These are phyloP conservation scores for Verticillium isaacii DNA, from an alignment of 2,329 filamentous ascomycete genomes.

Conservation along the genomic window DNA sequence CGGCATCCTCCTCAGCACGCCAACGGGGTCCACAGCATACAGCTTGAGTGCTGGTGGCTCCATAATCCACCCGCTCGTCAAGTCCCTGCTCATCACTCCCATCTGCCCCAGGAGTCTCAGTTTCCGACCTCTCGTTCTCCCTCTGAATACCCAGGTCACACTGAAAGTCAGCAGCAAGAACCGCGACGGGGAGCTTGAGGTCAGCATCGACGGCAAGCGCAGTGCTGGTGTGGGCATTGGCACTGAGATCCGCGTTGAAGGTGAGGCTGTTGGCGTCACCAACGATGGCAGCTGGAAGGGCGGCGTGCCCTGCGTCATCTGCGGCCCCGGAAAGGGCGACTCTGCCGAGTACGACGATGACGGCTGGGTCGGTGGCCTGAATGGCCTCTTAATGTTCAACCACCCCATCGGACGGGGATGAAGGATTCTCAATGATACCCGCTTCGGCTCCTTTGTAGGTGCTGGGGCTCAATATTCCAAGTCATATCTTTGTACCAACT, in stretches of 20 bases:
- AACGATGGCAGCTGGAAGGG: constrained; percentile 53
- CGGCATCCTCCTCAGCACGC: constrained; percentile 89
- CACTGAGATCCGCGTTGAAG: constrained; percentile 83
- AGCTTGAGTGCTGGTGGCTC: constrained; percentile 87
- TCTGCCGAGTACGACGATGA: constrained; percentile 63
- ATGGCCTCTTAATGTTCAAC: constrained; percentile 93
- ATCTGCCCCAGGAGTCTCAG: constrained; percentile 90
- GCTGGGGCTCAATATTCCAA: constrained; percentile 3
- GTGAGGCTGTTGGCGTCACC: constrained; percentile 66
- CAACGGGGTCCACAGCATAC: constrained; percentile 93
- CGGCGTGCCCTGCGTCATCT: constrained; percentile 88
- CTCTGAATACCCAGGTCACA: constrained; percentile 78
- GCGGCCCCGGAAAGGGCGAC: constrained; percentile 44
- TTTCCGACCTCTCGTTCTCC: constrained; percentile 86
- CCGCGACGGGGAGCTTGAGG: constrained; percentile 68
- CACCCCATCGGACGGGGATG: constrained; percentile 71
- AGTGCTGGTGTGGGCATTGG: constrained; percentile 65
- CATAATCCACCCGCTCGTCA: constrained; percentile 91
- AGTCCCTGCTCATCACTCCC: constrained; percentile 82
- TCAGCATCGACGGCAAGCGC: constrained; percentile 73
- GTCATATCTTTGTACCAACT: neutral
- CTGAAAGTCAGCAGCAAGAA: constrained; percentile 79
- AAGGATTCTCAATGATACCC: constrained; percentile 7
- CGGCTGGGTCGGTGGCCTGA: constrained; percentile 93
- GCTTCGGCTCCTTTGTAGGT: constrained; percentile 5